A percentile compares a stretch with the other conserved stretches of the same genome.
These are phyloP conservation scores for Microthyrium microscopicum DNA, from an alignment of 2,329 filamentous ascomycete species.

Conservation along the genomic window DNA sequence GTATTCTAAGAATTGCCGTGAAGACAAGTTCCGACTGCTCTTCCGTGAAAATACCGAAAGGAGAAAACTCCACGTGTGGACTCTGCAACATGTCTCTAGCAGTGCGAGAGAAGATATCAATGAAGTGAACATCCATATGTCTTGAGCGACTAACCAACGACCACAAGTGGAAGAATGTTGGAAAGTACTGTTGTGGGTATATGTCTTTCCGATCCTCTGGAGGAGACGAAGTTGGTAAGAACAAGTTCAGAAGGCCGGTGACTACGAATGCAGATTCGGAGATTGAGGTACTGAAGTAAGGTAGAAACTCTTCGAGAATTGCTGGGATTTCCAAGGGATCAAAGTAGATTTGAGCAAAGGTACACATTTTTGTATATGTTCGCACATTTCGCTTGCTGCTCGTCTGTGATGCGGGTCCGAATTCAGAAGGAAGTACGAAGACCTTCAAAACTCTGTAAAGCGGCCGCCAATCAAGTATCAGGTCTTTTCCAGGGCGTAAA, in stretches of 20 bases:
- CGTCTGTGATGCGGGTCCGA: slow-evolving; percentile 43
- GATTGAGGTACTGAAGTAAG: slow-evolving; percentile 78
- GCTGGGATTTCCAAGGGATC: slow-evolving; percentile 70
- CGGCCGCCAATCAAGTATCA: slow-evolving; percentile 85
- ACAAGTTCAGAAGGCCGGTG: slow-evolving; percentile 67
- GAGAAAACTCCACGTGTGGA: slow-evolving; percentile 59
- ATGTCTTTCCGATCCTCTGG: slow-evolving; percentile 55
- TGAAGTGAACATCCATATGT: slow-evolving; percentile 67
- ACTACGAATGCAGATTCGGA: slow-evolving; percentile 86
- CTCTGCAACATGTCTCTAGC: slow-evolving; percentile 68
- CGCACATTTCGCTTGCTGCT: slow-evolving; percentile 45
- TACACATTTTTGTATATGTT: slow-evolving; percentile 73
- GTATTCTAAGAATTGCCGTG: slow-evolving; percentile 71
- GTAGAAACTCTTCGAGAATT: slow-evolving; percentile 38
- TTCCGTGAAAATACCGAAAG: slow-evolving; percentile 79
- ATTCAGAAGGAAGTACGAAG: slow-evolving; percentile 74
- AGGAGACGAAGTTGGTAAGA: slow-evolving; percentile 71
- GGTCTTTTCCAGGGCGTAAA: slow-evolving; percentile 72
- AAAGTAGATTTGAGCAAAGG: slow-evolving; percentile 83
- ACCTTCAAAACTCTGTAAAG: slow-evolving; percentile 86
- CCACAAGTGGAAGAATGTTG: slow-evolving; percentile 94
- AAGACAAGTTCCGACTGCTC: slow-evolving; percentile 89
- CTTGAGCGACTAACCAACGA: slow-evolving; percentile 82
- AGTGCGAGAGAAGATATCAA: slow-evolving; percentile 78
- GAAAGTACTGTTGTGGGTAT: slow-evolving; percentile 76